These are phyloP conservation scores for Clathrus columnatus DNA, from an alignment of 768 basidiomycete genomes.

Conservation along the genomic window DNA sequence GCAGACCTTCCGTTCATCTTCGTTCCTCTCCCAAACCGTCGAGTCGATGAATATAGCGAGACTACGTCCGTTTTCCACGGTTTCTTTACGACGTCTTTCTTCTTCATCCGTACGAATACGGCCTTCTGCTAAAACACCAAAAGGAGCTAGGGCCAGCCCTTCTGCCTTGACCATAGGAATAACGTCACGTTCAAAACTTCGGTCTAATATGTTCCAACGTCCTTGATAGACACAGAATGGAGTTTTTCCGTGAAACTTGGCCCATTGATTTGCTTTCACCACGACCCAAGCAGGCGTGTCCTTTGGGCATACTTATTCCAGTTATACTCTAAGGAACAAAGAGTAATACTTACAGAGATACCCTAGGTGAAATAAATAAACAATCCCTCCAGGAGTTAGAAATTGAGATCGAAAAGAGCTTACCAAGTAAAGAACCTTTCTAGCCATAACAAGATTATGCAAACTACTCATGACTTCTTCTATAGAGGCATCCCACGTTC, in stretches of 20 bases:
- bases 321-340: slow-evolving; percentile 15
- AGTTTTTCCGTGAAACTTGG: slow-evolving; percentile 36
- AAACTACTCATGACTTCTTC: slow-evolving; percentile 40
- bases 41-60: slow-evolving; percentile 29
- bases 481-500: slow-evolving; percentile 38
- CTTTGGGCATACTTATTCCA: background rate
- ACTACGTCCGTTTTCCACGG: slow-evolving; percentile 21
- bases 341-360: slow-evolving; percentile 13
- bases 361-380: too few relatives aligned
- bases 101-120: slow-evolving; percentile 26
- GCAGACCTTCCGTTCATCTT: slow-evolving; percentile 34
- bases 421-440: slow-evolving; percentile 37
- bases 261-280: slow-evolving; percentile 40
- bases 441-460: slow-evolving; percentile 32
- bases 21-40: slow-evolving; percentile 38
- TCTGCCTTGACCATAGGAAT: slow-evolving; percentile 34
- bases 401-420: slow-evolving; percentile 15
- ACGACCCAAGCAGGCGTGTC: slow-evolving; percentile 44
- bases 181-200: slow-evolving; percentile 47
- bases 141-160: slow-evolving; percentile 30
- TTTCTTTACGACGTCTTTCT: slow-evolving; percentile 23
- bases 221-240: slow-evolving; percentile 51
- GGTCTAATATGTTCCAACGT: slow-evolving; percentile 32
- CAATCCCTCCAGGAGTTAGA: too few relatives aligned
- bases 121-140: slow-evolving; percentile 29